Base-by-base conservation (phyloP, 2,329 filamentous ascomycete species). In the Cucurbitaria berberidis region DNA sequence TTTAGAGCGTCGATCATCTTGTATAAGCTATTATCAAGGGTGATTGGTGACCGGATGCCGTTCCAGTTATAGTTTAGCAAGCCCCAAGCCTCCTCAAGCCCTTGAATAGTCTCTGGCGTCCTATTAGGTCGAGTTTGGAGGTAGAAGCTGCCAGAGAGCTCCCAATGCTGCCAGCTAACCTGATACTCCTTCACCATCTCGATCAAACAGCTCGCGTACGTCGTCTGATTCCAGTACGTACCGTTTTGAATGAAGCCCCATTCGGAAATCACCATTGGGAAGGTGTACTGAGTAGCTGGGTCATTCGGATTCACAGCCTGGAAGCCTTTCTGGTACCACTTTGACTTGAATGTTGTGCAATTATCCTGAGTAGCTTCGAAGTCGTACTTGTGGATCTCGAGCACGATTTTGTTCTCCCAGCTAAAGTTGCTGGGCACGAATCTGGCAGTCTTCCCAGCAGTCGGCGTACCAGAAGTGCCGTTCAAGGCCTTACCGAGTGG, bases 111-210 rank as follows among this genome's bases (percentile, higher is more conserved):
- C 1, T 48, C 51, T 0, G 68, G 69, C n/a, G 55, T 60, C 15
- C 69, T 57, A 5, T 57, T 55, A 8, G 69, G 69, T 46, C 70
- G 59, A 3, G 70, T 79, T 77, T 81, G 80, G 16, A 70, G 57
- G 34, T 69, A 71, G 34, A 66, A 70, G 36, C 64, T 69, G 5
- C 70, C 69, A 1, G 66, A 66, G 1, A 73, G 45, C 35, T 70
- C 68, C 69, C 68, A 73, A 21, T 72, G 66, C 48, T 64, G 60
- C 67, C 66, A 72, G 29, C 65, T 55, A 16, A 70, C 63, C 45
- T 69, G 48, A 34, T 68, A 73, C 22, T 70, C 63, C 40, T 67
- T 46, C 3, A 72, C 68, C 68, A 72, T 72, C 42, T 72, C 66
- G 7, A 70, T 55, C 35, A 69, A 43, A 36, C 68, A 73, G 39